phyloP scores from a whole-genome alignment of 192 early-diverging fungal species.

The Linnemannia elongata region DNA sequence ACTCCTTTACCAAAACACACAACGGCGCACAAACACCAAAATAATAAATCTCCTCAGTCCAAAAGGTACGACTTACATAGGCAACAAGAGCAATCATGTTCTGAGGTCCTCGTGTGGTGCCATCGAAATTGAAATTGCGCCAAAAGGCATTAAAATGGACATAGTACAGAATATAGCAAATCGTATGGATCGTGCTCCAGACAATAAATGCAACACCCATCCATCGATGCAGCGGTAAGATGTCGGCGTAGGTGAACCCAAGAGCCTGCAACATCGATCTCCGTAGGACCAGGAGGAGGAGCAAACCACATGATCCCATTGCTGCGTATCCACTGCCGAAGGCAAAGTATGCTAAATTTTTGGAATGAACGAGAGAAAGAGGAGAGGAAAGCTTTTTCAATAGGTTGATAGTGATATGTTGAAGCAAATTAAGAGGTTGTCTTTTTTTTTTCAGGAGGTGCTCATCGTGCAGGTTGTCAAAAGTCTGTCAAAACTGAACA shows the following conservation, averaged over 20 bases:
- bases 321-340: slow-evolving; percentile 45
- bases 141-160: slow-evolving; percentile 40
- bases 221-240: slow-evolving; percentile 43
- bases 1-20: neutral
- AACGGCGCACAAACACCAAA: neutral
- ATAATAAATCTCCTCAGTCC: neutral
- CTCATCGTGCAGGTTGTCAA: neutral
- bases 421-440: neutral
- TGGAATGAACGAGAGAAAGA: neutral
- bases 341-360: slow-evolving; percentile 32
- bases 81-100: slow-evolving; percentile 43
- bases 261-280: slow-evolving; percentile 49
- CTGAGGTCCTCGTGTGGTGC: slow-evolving; percentile 43
- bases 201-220: slow-evolving; percentile 35
- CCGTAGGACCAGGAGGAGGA: slow-evolving; percentile 34
- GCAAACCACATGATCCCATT: slow-evolving; percentile 41
- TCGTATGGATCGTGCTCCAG: slow-evolving; percentile 36
- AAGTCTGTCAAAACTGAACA: neutral
- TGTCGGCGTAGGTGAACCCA: slow-evolving; percentile 48
- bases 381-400: neutral
- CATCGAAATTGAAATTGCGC: slow-evolving; percentile 47
- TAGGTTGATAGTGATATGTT: neutral
- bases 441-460: neutral
- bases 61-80: slow-evolving; percentile 34
- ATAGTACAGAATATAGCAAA: slow-evolving; percentile 43